Conservation (phyloP, 352 stramenopile genomes). For the Pythium aquatile region DNA sequence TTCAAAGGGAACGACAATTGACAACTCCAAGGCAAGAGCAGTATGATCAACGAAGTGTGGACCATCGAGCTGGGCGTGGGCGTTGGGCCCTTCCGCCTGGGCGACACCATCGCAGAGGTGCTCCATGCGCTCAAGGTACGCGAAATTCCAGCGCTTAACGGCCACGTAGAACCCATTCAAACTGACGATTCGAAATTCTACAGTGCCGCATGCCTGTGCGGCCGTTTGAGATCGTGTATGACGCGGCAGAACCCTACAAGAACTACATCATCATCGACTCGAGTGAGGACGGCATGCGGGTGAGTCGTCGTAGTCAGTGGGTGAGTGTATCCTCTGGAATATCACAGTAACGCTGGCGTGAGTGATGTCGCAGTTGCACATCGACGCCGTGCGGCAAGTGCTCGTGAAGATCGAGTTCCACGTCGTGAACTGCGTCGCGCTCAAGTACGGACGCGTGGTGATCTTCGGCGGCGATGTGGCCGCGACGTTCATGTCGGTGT, state of each 20-base stretch:
- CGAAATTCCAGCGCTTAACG: background rate
- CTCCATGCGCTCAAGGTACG: constrained; percentile 74
- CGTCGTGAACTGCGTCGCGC: constrained; percentile 65
- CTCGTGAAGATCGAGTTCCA: constrained; percentile 80
- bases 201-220: constrained; percentile 68
- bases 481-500: constrained; percentile 86
- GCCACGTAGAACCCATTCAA: background rate
- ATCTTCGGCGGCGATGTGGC: constrained; percentile 79
- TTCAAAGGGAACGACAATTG: constrained; percentile 14
- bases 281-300: constrained; percentile 66
- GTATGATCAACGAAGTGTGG: constrained; percentile 80
- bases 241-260: constrained; percentile 62
- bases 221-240: constrained; percentile 78
- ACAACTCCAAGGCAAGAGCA: background rate
- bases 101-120: constrained; percentile 67
- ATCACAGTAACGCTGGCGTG: background rate
- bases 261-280: constrained; percentile 63
- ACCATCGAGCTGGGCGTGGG: constrained; percentile 77
- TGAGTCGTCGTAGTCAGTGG: constrained; percentile 11
- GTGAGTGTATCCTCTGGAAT: background rate
- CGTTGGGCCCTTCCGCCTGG: constrained; percentile 76
- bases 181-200: background rate
- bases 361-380: constrained; percentile 42
- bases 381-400: constrained; percentile 65
- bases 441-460: constrained; percentile 81